Conservation (phyloP, 148 eudicot species). For the Bassia scoparia region DNA sequence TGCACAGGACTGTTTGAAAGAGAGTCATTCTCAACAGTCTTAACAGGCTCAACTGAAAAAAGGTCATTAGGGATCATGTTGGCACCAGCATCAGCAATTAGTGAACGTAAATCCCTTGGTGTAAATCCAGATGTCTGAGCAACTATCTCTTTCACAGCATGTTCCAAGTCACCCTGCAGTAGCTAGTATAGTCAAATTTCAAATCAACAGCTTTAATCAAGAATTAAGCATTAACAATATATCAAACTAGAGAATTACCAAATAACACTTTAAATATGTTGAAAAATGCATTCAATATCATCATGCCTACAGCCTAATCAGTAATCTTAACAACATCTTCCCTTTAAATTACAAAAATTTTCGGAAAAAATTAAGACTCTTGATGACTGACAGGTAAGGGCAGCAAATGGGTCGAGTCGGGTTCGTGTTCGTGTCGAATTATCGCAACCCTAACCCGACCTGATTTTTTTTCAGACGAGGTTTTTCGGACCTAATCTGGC, state of each 20-base stretch:
- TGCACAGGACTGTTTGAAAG: conserved; percentile 18
- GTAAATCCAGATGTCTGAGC: conserved; percentile 92
- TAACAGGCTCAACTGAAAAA: conserved; percentile 33
- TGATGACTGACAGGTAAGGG: no score
- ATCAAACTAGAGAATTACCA: neutral
- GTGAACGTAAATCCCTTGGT: conserved; percentile 75
- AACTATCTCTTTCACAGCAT: conserved; percentile 65
- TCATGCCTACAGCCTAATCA: neutral
- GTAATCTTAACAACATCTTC: conserved; percentile 1
- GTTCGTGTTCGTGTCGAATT: no score
- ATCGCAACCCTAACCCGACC: no score
- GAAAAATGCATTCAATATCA: neutral
- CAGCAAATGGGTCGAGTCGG: no score
- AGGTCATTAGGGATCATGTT: conserved; percentile 42
- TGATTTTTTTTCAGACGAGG: no score
- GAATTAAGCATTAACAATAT: neutral
- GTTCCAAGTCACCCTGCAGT: conserved; percentile 58
- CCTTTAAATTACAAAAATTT: neutral
- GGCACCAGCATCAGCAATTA: conserved; percentile 87
- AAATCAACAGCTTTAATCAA: conserved; percentile 7
- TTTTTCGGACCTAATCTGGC: no score
- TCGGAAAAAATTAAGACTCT: neutral
- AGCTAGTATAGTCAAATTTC: conserved; percentile 34
- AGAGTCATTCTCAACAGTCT: conserved; percentile 27
- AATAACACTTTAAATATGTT: neutral